Evolutionary conservation across 352 stramenopile species (phyloP), one percentile per base, ranked within the genome.

Genomic region (Pythium vanterpoolii): DNA sequence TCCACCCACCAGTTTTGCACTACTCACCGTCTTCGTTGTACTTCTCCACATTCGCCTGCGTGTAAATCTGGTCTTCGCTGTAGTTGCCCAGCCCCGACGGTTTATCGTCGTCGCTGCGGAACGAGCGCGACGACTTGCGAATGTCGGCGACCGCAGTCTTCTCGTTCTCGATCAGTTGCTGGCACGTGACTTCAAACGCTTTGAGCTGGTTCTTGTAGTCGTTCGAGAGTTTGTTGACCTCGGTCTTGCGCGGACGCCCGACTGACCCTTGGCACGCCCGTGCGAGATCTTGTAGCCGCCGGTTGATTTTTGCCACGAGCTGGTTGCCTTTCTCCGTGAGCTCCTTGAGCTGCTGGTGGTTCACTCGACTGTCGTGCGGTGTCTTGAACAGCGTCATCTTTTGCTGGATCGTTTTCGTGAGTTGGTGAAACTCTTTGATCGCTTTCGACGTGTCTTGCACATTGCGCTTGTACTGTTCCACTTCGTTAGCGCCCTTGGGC

Each of bases 261-360:
- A 60, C 23, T 34, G 64, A 33, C 10, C 64, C 53, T 18, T 65
- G 59, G 54, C 47, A 61, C 2, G 70, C 64, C 48, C 60, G 66
- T 18, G 54, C 13, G 7, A 78, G 53, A 30, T 67, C 67, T 42
- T 78, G 71, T 8, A 78, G 43, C 13, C 67, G 64, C 13, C 51
- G 40, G 21, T 52, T 73, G 46, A 75, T 69, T 45, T 60, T 69
- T 4, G 67, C 48, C 18, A 76, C 68, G 13, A 71, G 34, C 38
- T 73, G 67, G 49, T 75, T 67, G 44, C 71, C 71, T 40, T 76
- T 68, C 42, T 78, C 70, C 5, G 64, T 66, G 23, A 78, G 64
- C 47, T 74, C 71, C 13, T 74, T 78, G 28, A 78, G 49, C 47
- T 73, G 56, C 49, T 78, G 64, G 58, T 78, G 71, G 63, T 78